Base-by-base conservation (phyloP, 1,139 yeast genomes). In the Candida neerlandica region DNA sequence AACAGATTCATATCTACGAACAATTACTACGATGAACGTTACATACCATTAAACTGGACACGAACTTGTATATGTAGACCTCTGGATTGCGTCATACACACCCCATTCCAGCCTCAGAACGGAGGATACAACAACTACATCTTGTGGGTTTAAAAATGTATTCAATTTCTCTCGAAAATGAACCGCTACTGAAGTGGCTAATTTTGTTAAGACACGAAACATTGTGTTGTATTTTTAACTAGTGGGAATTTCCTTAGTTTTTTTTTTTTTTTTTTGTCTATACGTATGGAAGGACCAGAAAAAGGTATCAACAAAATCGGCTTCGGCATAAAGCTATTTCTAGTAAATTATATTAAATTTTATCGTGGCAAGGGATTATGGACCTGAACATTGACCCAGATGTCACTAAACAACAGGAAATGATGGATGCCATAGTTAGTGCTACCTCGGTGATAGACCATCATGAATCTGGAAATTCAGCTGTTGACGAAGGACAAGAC, bases 321-420 rank as follows among this genome's bases (percentile, higher is more conserved):
- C 29, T 23, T 37, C 14, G 2, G 19, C 6, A n/a, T 11, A 14
- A 5, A 18, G 32, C 9, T 23, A n/a, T 33, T 33, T 12, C 5
- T 23, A 33, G 19, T 15, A 10, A 26, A 11, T 5, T 40, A 16
- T 19, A 16, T 18, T 7, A 14, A 2, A 14, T 5, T 30, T 29
- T 12, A 19, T 16, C 26, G 15, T 5, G 16, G 23, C 6, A 18
- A 14, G 18, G 2, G 4, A 27, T 11, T 21, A 58, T 60, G 62
- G 60, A 59, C 33, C 45, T 60, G 3, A 58, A 56, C 47, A 59
- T 52, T 14, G 55, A 52, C 43, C 55, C 55, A 14, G 47, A 49
- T 19, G 52, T 52, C 18, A 39, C 42, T 11, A 34, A 41, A 26
- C 44, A 46, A 38, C 39, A 48, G 10, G 44, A 42, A 14, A 27